Base-by-base conservation (phyloP, 208 protist genomes). In the Leishmania guyanensis region DNA sequence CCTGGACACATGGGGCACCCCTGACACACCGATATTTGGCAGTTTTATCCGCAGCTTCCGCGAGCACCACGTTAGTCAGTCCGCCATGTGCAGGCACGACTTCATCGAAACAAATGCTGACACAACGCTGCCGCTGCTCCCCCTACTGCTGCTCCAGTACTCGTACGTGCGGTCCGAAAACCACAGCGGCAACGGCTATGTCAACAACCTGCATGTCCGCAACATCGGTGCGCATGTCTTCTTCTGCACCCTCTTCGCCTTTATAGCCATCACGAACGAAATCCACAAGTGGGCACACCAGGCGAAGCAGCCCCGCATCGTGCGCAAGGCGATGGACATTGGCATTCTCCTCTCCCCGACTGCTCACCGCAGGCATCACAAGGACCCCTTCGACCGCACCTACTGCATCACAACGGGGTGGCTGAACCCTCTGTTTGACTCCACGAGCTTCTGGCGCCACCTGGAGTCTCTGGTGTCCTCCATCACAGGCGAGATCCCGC, bases 371-470 rank as follows among this genome's bases (percentile, higher is more conserved):
- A 88, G 91, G 79, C 97, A 99, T 82, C 97, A 99, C 88, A 90
- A 92, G 74, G 95, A 94, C 68, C 94, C 93, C 62, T 96, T 97
- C 77, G 97, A 99, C 79, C 79, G 82, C 75, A 97, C 89, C 85
- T 99, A 99, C 86, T 99, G 97, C 90, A 99, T 99, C 88, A 99
- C 97, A n/a, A 98, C 93, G 46, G 97, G 97, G 58, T 99, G 97
- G 97, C 81, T 98, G 39, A 99, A 99, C 91, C 84, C 89, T 58
- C 62, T 94, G 70, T 89, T 99, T 36, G 93, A 96, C 83, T 80
- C 73, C 14, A 95, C 93, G 50, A 87, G 96, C 84, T 99, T 98
- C 81, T 99, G 97, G 97, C 92, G 96, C 48, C 74, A 86, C 75
- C 77, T 94, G 4, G 97, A 99, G 85, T 65, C 76, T 2, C 75